These are phyloP conservation scores for Avena atlantica DNA, from an alignment of 176 grass and related monocot genomes.

Conservation along the genomic window DNA sequence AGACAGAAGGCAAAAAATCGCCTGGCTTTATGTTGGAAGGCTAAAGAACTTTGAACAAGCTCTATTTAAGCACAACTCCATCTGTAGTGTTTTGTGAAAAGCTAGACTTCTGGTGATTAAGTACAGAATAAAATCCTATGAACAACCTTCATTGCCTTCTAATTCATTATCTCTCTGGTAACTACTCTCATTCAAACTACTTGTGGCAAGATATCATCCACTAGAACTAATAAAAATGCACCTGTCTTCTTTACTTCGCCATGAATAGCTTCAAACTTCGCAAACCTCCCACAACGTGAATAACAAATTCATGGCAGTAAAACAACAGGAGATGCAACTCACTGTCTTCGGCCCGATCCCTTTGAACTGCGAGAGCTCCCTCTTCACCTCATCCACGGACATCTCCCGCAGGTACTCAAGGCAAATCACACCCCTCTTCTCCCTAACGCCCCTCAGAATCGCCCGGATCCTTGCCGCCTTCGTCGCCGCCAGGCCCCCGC, in stretches of 20 bases:
- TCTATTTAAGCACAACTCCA: background rate
- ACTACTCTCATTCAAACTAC: slow-evolving; percentile 1
- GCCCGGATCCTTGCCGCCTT: slow-evolving; percentile 76
- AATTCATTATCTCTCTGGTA: background rate
- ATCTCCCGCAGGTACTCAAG: slow-evolving; percentile 76
- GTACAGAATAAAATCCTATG: background rate
- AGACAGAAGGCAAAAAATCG: too few species aligned
- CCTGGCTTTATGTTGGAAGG: too few species aligned
- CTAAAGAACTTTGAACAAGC: too few species aligned
- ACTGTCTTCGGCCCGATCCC: slow-evolving; percentile 92
- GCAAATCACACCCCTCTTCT: slow-evolving; percentile 65
- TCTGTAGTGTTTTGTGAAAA: background rate
- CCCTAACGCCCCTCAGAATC: slow-evolving; percentile 66
- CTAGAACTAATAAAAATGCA: background rate
- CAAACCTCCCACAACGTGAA: background rate
- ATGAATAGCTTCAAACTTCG: background rate
- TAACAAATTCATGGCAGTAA: background rate
- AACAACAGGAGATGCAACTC: slow-evolving; percentile 31
- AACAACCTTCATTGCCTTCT: background rate
- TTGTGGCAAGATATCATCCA: background rate
- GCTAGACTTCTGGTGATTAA: slow-evolving; percentile 3
- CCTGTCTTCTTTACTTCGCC: background rate
- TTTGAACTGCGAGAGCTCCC: slow-evolving; percentile 83
- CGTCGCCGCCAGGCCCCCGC: slow-evolving; percentile 75
- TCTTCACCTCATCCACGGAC: slow-evolving; percentile 73